Conservation (phyloP, 2,329 filamentous ascomycete genomes). For the Penicillium thymicola region DNA sequence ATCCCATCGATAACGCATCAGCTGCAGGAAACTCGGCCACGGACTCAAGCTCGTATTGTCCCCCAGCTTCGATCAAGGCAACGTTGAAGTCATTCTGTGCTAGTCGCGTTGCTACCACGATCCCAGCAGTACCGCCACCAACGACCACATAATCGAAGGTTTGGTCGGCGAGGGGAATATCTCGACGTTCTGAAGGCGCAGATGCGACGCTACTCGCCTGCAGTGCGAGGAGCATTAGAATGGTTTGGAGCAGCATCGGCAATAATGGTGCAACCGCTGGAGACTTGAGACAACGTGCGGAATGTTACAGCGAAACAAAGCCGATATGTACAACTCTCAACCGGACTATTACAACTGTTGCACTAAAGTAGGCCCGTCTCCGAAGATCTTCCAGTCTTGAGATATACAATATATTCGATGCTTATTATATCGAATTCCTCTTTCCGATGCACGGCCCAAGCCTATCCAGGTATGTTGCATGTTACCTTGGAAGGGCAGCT, state of each 20-base stretch:
- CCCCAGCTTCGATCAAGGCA: conserved; percentile 31
- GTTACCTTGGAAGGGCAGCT: neutral
- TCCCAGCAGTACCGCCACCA: conserved; percentile 28
- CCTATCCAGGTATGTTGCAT: neutral
- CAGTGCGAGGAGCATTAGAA: conserved; percentile 6
- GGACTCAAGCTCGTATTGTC: conserved; percentile 25
- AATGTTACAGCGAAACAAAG: neutral
- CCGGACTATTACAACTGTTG: neutral
- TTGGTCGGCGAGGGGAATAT: conserved; percentile 1
- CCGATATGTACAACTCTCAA: neutral
- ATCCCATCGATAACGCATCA: conserved; percentile 20
- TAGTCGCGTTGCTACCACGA: conserved; percentile 24
- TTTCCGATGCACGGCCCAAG: neutral
- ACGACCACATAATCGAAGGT: conserved; percentile 29
- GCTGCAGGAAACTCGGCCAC: conserved; percentile 19
- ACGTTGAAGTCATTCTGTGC: conserved; percentile 24
- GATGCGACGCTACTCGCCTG: conserved; percentile 3
- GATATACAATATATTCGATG: neutral
- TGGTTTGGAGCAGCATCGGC: conserved; percentile 5
- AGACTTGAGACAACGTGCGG: neutral
- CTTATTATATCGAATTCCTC: neutral
- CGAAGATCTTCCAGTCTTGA: too few relatives aligned
- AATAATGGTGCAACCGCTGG: too few relatives aligned
- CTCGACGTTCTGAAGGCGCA: neutral
- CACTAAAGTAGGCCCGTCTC: neutral